Percentiles rank a stretch among this genome's conserved stretches.
Evolutionary conservation across 805 yeast species (phyloP).

Genomic region (Debaryomyces hansenii): DNA sequence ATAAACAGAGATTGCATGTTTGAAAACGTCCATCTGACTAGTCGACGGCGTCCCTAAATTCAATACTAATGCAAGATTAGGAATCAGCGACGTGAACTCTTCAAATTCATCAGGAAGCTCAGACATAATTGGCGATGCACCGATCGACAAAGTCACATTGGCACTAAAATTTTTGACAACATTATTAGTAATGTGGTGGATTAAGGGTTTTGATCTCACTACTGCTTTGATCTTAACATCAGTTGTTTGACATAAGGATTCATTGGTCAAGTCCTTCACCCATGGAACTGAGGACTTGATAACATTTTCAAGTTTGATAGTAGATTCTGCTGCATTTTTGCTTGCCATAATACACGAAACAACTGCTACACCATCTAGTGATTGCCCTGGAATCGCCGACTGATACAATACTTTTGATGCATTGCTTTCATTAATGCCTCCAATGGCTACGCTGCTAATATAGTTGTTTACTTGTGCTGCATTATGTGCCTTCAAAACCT

Average conservation of each 20-base stretch:
- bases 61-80: constrained; percentile 57
- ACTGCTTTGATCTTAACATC: constrained; percentile 13
- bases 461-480: constrained; percentile 18
- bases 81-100: constrained; percentile 55
- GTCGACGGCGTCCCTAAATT: constrained; percentile 75
- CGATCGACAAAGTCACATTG: constrained; percentile 77
- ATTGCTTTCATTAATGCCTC: constrained; percentile 71
- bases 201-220: constrained; percentile 50
- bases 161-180: constrained; percentile 92
- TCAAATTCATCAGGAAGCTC: constrained; percentile 66
- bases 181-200: constrained; percentile 84
- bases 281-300: constrained; percentile 29
- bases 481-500: constrained; percentile 35
- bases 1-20: constrained; percentile 57
- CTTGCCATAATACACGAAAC: constrained; percentile 84
- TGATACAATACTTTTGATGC: constrained; percentile 57
- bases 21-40: constrained; percentile 40
- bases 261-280: constrained; percentile 5
- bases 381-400: constrained; percentile 43
- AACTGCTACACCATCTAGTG: constrained; percentile 80
- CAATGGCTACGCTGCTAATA: constrained; percentile 72
- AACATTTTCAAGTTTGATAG: constrained; percentile 35
- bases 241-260: not conserved
- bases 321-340: constrained; percentile 50
- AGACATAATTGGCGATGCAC: constrained; percentile 89